A percentile compares a stretch with the other conserved stretches of the same genome.
These are phyloP conservation scores for Corniculantispora saksenae DNA, from an alignment of 2,329 filamentous ascomycete genomes.

Conservation along the genomic window DNA sequence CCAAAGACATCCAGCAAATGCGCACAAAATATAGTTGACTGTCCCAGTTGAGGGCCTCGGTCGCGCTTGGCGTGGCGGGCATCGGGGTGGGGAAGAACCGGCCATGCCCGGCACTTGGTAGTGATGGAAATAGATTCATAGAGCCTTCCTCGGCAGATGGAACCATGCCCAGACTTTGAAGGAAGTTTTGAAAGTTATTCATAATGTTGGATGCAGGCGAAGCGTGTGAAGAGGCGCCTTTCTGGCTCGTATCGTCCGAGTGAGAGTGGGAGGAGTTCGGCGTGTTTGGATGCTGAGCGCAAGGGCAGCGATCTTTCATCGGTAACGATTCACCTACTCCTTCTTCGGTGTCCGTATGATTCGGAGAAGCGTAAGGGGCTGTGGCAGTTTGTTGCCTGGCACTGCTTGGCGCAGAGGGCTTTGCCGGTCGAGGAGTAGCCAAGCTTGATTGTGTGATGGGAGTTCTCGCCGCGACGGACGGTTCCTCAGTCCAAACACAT, in stretches of 20 bases:
- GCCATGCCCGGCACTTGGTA: not conserved
- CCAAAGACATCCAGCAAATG: not conserved
- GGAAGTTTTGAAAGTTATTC: not conserved
- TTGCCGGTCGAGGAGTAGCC: not conserved
- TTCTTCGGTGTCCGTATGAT: not conserved
- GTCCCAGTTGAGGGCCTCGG: not conserved
- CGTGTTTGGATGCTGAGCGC: not conserved
- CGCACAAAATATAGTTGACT: not conserved
- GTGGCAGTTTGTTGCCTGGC: not conserved
- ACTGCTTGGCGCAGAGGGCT: not conserved
- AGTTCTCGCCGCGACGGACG: not conserved
- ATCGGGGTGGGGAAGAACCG: not conserved
- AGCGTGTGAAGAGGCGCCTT: not conserved
- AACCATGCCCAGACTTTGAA: not conserved
- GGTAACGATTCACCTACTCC: not conserved
- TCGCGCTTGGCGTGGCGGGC: not conserved
- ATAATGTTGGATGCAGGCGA: not conserved
- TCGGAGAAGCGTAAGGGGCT: not conserved
- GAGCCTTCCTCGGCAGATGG: not conserved
- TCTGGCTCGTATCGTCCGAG: not conserved
- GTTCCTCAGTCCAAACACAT: not conserved
- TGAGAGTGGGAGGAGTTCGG: not conserved
- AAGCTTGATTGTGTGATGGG: not conserved
- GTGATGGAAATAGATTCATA: not conserved
- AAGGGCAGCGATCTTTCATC: not conserved